Percentiles rank a stretch among this genome's conserved stretches.
Conservation (phyloP, 75 land plant species). For the Chamaecyparis obtusa region DNA sequence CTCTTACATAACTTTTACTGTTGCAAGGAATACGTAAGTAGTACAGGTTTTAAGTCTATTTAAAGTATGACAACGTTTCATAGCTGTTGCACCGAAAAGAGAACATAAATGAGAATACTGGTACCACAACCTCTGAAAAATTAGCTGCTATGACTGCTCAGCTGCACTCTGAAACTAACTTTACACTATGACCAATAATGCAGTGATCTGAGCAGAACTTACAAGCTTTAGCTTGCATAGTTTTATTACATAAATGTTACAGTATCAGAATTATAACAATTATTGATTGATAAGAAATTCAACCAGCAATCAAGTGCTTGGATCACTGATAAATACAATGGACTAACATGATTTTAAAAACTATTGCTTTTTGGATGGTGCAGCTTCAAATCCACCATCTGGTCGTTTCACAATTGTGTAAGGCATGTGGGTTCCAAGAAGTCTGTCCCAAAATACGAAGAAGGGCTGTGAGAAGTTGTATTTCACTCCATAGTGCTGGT, state of each 20-base stretch:
- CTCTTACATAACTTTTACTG: too few species aligned
- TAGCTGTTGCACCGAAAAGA: too few species aligned
- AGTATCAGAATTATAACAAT: too few species aligned
- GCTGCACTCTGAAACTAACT: too few species aligned
- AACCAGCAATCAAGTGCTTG: not conserved
- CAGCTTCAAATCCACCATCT: constrained; percentile 67
- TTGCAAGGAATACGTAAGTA: too few species aligned
- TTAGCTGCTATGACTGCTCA: too few species aligned
- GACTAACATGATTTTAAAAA: not conserved
- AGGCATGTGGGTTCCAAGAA: constrained; percentile 85
- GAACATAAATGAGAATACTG: not conserved
- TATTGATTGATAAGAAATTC: not conserved
- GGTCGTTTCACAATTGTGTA: constrained; percentile 50
- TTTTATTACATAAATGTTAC: not conserved
- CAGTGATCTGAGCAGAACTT: not conserved
- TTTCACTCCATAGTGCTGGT: constrained; percentile 78
- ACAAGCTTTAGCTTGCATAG: not conserved
- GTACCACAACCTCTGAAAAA: not conserved
- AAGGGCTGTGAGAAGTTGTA: constrained; percentile 91
- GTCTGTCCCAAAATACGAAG: constrained; percentile 77
- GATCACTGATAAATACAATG: not conserved
- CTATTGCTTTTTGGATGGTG: constrained; percentile 12
- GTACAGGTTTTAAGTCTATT: too few species aligned
- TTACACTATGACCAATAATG: not conserved
- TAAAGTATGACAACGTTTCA: too few species aligned